A percentile compares a stretch with the other conserved stretches of the same genome.
These are phyloP conservation scores for Dendrobium huoshanense DNA, from an alignment of 106 monocot species.

Conservation along the genomic window DNA sequence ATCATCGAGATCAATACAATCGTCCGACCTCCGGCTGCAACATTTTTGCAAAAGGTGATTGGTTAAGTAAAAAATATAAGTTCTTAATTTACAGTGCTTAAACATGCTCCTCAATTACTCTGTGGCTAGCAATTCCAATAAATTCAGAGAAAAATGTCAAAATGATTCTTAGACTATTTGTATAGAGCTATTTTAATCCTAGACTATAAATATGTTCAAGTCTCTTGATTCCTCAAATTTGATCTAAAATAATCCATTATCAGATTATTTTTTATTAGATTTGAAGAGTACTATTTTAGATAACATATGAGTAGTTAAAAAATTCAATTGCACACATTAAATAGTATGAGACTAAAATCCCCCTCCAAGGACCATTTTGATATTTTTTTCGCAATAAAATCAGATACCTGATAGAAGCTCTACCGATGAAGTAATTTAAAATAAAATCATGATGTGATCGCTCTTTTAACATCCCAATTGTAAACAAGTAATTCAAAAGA, in stretches of 20 bases:
- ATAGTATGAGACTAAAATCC: too few species aligned
- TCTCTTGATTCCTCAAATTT: too few species aligned
- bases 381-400: background rate
- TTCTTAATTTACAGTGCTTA: background rate
- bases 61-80: background rate
- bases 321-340: too few species aligned
- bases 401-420: background rate
- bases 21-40: slow-evolving; percentile 70
- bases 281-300: too few species aligned
- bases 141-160: too few species aligned
- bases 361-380: too few species aligned
- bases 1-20: slow-evolving; percentile 56
- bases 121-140: background rate
- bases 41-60: background rate
- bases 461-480: background rate
- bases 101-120: background rate
- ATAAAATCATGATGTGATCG: background rate
- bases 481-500: background rate
- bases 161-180: too few species aligned
- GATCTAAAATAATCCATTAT: too few species aligned
- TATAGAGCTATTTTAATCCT: too few species aligned
- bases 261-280: too few species aligned
- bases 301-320: too few species aligned
- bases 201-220: too few species aligned
- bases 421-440: background rate